Base-by-base conservation (phyloP, 352 stramenopile species). In the Aphanomyces cochlioides region DNA sequence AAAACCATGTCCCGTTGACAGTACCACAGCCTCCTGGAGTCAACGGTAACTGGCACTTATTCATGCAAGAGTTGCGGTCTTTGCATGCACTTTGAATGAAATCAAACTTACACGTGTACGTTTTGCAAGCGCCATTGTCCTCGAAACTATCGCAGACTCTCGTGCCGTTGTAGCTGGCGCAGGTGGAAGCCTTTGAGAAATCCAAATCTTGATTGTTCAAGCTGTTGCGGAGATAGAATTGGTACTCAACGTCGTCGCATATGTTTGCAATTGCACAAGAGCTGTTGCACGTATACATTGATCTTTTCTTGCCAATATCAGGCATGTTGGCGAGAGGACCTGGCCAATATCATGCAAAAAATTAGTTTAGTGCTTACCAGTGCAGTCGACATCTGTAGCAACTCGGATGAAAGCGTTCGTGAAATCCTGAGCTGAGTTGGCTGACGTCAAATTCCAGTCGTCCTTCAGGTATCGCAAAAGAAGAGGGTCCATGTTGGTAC, bases 191-290 rank as follows among this genome's bases (percentile, higher is more conserved):
- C 28, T 38, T n/a, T 17, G 37, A 17, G 39, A 67, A 67, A 45
- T 67, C 59, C 34, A 67, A 45, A 3, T n/a, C 15, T 10, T 28
- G 13, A 13, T 61, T 37, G 54, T 61, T 39, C 15, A 37, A 37
- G 5, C 6, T 37, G 5, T n/a, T 15, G 15, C 59, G 39, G 12
- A 67, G 41, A 45, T 39, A 54, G 15, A 5, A 19, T 21, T 19
- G 7, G 59, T 67, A 67, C 15, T 53, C 37, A 17, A 7, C 41
- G 41, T 67, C 59, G n/a, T 67, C 59, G 59, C 59, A 67, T 45
- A 67, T 56, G 38, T 21, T 53, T n/a, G 39, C 40, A 7, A 53
- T 4, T 36, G 53, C 17, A 28, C 59, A 67, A 40, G 59, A 56
- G 5, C 40, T 28, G 59, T 67, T 67, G 59, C 59, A 67, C 13